Evolutionary conservation across 2,329 filamentous ascomycete species (phyloP).

Genomic region (Gyromitra esculenta): DNA sequence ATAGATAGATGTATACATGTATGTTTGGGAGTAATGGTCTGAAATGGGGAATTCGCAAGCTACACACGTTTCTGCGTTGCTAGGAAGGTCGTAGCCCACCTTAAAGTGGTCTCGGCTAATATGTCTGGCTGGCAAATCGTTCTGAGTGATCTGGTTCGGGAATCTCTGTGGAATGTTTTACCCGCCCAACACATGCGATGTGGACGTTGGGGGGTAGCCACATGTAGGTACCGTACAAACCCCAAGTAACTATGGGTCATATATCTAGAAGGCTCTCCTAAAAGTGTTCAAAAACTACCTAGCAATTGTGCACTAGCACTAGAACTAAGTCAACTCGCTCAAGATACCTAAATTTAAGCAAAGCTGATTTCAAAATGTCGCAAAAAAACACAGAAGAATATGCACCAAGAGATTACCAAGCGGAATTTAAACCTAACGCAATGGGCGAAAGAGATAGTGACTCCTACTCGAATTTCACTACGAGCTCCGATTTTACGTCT

Average conservation of each 20-base stretch:
- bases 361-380: constrained; percentile 11
- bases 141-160: constrained; percentile 21
- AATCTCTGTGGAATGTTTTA: not conserved
- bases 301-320: constrained; percentile 3
- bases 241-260: not conserved
- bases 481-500: constrained; percentile 5
- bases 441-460: constrained; percentile 24
- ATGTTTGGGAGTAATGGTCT: not conserved
- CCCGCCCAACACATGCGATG: not conserved
- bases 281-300: not conserved
- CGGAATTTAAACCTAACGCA: not conserved
- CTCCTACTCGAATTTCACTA: constrained; percentile 31
- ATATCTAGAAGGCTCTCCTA: constrained; percentile 10
- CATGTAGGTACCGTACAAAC: not conserved
- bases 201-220: not conserved
- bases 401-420: not conserved
- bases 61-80: not conserved
- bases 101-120: not conserved
- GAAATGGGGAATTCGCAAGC: not conserved
- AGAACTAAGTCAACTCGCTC: not conserved
- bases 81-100: constrained; percentile 14
- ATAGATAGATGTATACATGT: too few species aligned
- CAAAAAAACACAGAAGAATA: constrained; percentile 11
- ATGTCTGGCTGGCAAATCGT: not conserved
- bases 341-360: not conserved